Conservation (phyloP, 805 yeast species). For the Metschnikowia dekortorum region DNA sequence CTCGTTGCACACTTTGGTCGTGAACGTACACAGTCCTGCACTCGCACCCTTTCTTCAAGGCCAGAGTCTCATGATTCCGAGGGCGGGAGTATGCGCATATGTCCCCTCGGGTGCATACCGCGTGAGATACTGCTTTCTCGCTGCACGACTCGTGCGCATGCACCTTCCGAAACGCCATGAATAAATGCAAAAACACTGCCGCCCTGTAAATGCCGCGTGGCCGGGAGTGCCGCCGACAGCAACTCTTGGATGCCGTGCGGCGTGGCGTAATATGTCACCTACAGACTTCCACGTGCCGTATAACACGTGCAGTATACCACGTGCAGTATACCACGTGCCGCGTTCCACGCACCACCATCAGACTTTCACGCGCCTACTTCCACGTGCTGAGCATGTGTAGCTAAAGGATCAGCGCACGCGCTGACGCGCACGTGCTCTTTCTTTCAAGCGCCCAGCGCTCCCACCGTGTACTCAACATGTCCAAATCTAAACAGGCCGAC, state of each 20-base stretch:
- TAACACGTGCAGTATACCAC: no score
- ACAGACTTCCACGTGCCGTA: no score
- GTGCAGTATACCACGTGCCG: no score
- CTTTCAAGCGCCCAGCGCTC: not conserved
- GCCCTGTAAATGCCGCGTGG: not conserved
- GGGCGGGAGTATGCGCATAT: not conserved
- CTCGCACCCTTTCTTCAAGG: not conserved
- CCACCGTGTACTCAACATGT: conserved; percentile 7
- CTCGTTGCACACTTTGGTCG: no score
- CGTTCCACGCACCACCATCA: no score
- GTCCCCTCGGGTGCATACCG: not conserved
- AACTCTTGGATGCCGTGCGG: no score
- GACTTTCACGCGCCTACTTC: no score
- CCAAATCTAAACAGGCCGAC: conserved; percentile 49
- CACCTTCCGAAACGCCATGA: not conserved
- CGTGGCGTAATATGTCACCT: no score
- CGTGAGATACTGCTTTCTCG: not conserved
- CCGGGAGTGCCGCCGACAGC: no score
- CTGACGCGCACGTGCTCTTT: not conserved
- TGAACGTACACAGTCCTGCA: not conserved
- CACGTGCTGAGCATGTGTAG: no score
- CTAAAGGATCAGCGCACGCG: no score
- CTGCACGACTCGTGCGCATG: not conserved
- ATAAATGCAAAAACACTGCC: no score
- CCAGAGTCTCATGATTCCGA: not conserved